These are phyloP conservation scores for Gymnopilus dilepis DNA, from an alignment of 768 basidiomycete species.

Conservation along the genomic window DNA sequence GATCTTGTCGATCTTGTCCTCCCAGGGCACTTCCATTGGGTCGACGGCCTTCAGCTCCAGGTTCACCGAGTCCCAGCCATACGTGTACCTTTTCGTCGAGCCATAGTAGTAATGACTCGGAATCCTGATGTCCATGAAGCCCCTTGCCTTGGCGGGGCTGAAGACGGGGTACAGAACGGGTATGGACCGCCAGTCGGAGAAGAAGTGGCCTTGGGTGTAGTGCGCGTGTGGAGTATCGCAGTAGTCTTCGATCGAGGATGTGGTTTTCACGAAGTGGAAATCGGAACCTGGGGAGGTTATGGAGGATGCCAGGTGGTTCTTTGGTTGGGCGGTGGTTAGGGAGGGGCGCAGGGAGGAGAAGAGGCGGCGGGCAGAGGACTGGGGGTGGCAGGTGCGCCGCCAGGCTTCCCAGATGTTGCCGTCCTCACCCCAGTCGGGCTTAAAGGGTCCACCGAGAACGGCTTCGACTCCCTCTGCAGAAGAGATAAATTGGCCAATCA, in stretches of 20 bases:
- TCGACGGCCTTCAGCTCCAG: conserved; percentile 78
- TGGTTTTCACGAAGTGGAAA: conserved; percentile 65
- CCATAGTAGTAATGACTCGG: conserved; percentile 97
- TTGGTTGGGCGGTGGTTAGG: conserved; percentile 33
- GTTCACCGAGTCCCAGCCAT: conserved; percentile 86
- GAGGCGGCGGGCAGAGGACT: conserved; percentile 79
- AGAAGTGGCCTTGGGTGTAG: conserved; percentile 92
- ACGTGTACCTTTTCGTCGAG: conserved; percentile 81
- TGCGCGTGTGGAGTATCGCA: conserved; percentile 85
- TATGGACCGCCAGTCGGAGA: conserved; percentile 94
- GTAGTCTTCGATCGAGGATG: conserved; percentile 75
- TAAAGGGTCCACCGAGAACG: conserved; percentile 68
- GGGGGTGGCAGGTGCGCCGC: conserved; percentile 87
- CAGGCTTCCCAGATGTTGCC: conserved; percentile 95
- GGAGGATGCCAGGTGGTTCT: conserved; percentile 32
- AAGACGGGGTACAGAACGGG: conserved; percentile 91
- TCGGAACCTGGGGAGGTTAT: conserved; percentile 48
- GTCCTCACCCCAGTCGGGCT: conserved; percentile 82
- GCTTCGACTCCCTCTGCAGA: conserved; percentile 53
- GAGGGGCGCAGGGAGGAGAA: conserved; percentile 75
- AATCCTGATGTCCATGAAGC: conserved; percentile 90
- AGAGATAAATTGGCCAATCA: conserved; percentile 22
- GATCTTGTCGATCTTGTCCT: conserved; percentile 81
- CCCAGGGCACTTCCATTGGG: conserved; percentile 89
- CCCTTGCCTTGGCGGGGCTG: conserved; percentile 85